A percentile compares a stretch with the other conserved stretches of the same genome.
Evolutionary conservation across 2,329 filamentous ascomycete species (phyloP).

Genomic region (Ophiocordyceps australis): DNA sequence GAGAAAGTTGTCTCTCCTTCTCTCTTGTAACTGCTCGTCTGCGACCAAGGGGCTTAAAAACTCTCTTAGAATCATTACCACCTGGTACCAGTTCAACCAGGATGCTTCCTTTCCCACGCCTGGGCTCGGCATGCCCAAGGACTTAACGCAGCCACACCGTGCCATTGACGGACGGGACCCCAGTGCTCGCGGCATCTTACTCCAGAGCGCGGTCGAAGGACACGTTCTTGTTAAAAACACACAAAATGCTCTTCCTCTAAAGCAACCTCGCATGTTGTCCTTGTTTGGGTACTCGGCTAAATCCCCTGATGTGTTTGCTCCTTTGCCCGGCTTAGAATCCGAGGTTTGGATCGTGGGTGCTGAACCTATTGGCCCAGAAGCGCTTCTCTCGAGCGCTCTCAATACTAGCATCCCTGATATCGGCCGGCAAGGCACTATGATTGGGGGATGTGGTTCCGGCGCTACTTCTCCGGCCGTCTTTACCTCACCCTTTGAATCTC

Average conservation of each 20-base stretch:
- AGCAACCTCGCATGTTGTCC: slow-evolving; percentile 29
- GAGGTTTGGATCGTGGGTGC: slow-evolving; percentile 16
- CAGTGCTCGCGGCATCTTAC: slow-evolving; percentile 17
- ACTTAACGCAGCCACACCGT: slow-evolving; percentile 28
- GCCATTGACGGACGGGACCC: slow-evolving; percentile 35
- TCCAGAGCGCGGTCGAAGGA: slow-evolving; percentile 42
- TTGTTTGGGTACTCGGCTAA: slow-evolving; percentile 44
- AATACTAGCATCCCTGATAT: slow-evolving; percentile 7
- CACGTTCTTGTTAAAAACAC: slow-evolving; percentile 47
- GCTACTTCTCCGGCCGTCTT: slow-evolving; percentile 26
- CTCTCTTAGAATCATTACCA: slow-evolving; percentile 21
- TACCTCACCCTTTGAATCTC: slow-evolving; percentile 34
- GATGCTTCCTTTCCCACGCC: slow-evolving; percentile 25
- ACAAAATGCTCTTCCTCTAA: slow-evolving; percentile 34
- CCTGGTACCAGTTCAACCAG: slow-evolving; percentile 38
- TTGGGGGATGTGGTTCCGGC: slow-evolving; percentile 27
- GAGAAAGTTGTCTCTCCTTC: not conserved
- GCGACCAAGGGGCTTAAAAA: not conserved
- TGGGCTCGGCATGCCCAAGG: slow-evolving; percentile 30
- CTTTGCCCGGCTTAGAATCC: slow-evolving; percentile 16
- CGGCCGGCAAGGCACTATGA: slow-evolving; percentile 24
- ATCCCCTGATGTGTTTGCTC: slow-evolving; percentile 22
- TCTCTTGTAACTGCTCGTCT: not conserved
- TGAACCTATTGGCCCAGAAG: slow-evolving; percentile 5
- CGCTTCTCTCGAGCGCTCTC: not conserved